Evolutionary conservation across 2,329 filamentous ascomycete species (phyloP).

Genomic region (Hymenoscyphus linearis): DNA sequence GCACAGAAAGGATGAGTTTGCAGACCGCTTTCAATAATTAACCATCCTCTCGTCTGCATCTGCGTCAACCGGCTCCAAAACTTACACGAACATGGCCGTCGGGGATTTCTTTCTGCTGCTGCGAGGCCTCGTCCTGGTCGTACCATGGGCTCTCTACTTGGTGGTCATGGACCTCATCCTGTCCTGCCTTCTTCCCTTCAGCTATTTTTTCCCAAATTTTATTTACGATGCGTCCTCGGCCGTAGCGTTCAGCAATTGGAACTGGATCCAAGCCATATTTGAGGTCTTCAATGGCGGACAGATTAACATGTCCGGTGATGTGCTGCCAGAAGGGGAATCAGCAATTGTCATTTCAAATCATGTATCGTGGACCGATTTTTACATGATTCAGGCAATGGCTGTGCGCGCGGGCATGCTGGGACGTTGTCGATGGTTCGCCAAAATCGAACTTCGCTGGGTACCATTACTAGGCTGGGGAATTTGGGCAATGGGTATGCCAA

Average conservation of each 20-base stretch:
- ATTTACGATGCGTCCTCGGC: slow-evolving; percentile 50
- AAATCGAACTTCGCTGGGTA: slow-evolving; percentile 52
- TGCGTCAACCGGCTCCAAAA: background rate
- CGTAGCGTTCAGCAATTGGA: slow-evolving; percentile 51
- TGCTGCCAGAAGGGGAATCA: slow-evolving; percentile 48
- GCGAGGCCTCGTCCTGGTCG: slow-evolving; percentile 39
- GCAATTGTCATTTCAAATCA: slow-evolving; percentile 58
- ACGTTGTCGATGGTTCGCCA: slow-evolving; percentile 58
- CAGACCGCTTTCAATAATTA: background rate
- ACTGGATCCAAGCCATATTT: slow-evolving; percentile 53
- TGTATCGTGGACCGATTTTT: slow-evolving; percentile 58
- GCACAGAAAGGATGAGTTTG: background rate
- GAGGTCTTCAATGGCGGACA: slow-evolving; percentile 46
- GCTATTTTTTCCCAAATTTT: slow-evolving; percentile 41
- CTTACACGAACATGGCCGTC: background rate
- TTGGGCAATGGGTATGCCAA: slow-evolving; percentile 60
- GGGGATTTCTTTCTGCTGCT: slow-evolving; percentile 32
- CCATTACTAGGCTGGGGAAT: slow-evolving; percentile 60
- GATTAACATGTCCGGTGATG: slow-evolving; percentile 49
- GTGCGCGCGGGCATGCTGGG: slow-evolving; percentile 51
- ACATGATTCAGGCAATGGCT: slow-evolving; percentile 56
- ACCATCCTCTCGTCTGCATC: background rate
- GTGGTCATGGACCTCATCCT: slow-evolving; percentile 46
- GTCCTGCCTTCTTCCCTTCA: slow-evolving; percentile 44
- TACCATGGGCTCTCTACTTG: slow-evolving; percentile 50